These are phyloP conservation scores for Ganoderma lingzhi DNA, from an alignment of 1,284 basidiomycete genomes.

Conservation along the genomic window DNA sequence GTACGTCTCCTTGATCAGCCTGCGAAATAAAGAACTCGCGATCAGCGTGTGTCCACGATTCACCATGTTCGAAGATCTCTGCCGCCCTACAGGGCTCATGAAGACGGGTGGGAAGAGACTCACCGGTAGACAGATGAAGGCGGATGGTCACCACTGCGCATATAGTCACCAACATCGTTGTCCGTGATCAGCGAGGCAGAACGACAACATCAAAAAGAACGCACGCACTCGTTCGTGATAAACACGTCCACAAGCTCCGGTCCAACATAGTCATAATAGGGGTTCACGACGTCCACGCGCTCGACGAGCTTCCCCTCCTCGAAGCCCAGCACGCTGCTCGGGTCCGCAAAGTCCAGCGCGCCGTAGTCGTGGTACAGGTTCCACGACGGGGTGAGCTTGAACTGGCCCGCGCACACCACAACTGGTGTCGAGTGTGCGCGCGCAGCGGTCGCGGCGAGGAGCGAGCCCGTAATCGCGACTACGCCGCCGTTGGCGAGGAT, in stretches of 20 bases:
- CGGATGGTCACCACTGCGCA: conserved; percentile 85
- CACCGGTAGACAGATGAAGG: conserved; percentile 91
- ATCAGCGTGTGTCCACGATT: conserved; percentile 14
- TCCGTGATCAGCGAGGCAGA: conserved; percentile 4
- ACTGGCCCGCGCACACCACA: conserved; percentile 94
- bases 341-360: conserved; percentile 62
- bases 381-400: conserved; percentile 96
- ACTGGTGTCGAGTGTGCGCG: conserved; percentile 92
- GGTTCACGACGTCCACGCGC: conserved; percentile 90
- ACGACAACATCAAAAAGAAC: not conserved
- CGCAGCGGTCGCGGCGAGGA: conserved; percentile 90
- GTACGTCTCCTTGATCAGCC: conserved; percentile 90
- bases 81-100: not conserved
- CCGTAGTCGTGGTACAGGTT: conserved; percentile 66
- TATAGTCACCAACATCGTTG: conserved; percentile 1
- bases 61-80: not conserved
- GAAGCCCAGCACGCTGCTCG: conserved; percentile 84
- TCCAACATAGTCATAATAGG: conserved; percentile 94
- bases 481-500: conserved; percentile 97
- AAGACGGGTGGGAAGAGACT: conserved; percentile 28
- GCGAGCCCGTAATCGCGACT: conserved; percentile 87
- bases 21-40: conserved; percentile 38
- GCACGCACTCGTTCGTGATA: conserved; percentile 93
- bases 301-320: conserved; percentile 80
- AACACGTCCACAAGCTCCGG: conserved; percentile 94